These are phyloP conservation scores for Catunica adiposa DNA, from an alignment of 2,329 filamentous ascomycete species.

Conservation along the genomic window DNA sequence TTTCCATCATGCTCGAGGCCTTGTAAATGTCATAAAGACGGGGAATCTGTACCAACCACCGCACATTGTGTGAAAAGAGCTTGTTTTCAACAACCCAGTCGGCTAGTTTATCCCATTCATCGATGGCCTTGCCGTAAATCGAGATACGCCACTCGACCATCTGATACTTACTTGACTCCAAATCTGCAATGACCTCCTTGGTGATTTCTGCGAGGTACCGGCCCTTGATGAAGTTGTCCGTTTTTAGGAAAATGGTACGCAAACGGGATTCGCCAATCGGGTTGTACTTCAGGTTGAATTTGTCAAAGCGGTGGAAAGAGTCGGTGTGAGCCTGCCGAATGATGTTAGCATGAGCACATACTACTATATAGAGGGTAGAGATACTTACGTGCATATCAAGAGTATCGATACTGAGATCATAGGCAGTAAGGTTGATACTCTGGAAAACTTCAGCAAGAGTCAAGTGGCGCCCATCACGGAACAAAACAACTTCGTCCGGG, in stretches of 20 bases:
- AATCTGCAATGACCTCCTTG: slow-evolving; percentile 89
- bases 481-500: slow-evolving; percentile 83
- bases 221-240: slow-evolving; percentile 92
- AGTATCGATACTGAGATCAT: slow-evolving; percentile 95
- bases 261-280: slow-evolving; percentile 89
- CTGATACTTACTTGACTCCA: slow-evolving; percentile 98
- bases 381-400: slow-evolving; percentile 85
- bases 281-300: slow-evolving; percentile 99
- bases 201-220: slow-evolving; percentile 95
- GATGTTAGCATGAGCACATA: background rate
- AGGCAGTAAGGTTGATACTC: slow-evolving; percentile 91
- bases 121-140: slow-evolving; percentile 78
- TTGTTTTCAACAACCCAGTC: slow-evolving; percentile 98
- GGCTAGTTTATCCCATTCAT: slow-evolving; percentile 96
- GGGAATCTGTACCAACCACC: slow-evolving; percentile 92
- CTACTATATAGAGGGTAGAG: background rate
- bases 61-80: slow-evolving; percentile 90
- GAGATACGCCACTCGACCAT: slow-evolving; percentile 99
- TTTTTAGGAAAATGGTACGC: slow-evolving; percentile 96
- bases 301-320: slow-evolving; percentile 96
- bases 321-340: slow-evolving; percentile 69
- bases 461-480: slow-evolving; percentile 77
- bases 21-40: slow-evolving; percentile 95
- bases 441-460: slow-evolving; percentile 89
- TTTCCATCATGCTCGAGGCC: slow-evolving; percentile 67